A percentile compares a stretch with the other conserved stretches of the same genome.
Conservation (phyloP, 208 protist genomes). For the Borovskyia barvae region DNA sequence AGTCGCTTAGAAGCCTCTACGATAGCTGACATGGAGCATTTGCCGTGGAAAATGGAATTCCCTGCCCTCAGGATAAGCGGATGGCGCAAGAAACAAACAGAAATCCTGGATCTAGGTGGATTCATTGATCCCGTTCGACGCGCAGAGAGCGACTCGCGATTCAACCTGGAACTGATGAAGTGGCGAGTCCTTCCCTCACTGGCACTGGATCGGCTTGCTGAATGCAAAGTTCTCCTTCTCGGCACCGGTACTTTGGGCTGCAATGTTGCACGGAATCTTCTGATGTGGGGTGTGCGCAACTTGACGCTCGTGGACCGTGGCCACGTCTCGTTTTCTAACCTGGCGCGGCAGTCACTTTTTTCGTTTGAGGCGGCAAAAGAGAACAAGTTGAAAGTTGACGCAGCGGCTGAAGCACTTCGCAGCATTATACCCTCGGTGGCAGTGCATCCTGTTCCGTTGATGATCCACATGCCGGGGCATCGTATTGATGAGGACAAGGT, state of each 20-base stretch:
- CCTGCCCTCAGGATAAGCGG: conserved; percentile 31
- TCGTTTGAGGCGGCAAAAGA: conserved; percentile 77
- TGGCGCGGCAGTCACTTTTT: conserved; percentile 92
- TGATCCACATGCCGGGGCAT: conserved; percentile 98
- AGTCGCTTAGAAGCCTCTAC: background rate
- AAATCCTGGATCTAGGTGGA: conserved; percentile 57
- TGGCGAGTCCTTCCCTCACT: conserved; percentile 96
- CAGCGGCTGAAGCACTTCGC: conserved; percentile 85
- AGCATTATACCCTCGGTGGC: conserved; percentile 87
- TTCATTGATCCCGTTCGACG: conserved; percentile 88
- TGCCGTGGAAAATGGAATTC: conserved; percentile 20
- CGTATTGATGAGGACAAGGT: conserved; percentile 31
- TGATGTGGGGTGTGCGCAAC: conserved; percentile 96
- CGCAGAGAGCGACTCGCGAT: conserved; percentile 57
- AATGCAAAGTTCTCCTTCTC: conserved; percentile 92
- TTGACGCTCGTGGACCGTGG: conserved; percentile 96
- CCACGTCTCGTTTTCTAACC: conserved; percentile 96
- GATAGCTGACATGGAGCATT: background rate
- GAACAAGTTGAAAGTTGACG: conserved; percentile 81
- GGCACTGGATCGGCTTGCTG: conserved; percentile 83
- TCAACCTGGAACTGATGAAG: conserved; percentile 98
- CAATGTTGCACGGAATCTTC: conserved; percentile 95
- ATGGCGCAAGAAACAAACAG: conserved; percentile 38
- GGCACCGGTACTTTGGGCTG: conserved; percentile 98
- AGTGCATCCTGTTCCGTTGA: conserved; percentile 54